These are phyloP conservation scores for Cyberlindnera euphorbiiphila DNA, from an alignment of 805 yeast species.

Conservation along the genomic window DNA sequence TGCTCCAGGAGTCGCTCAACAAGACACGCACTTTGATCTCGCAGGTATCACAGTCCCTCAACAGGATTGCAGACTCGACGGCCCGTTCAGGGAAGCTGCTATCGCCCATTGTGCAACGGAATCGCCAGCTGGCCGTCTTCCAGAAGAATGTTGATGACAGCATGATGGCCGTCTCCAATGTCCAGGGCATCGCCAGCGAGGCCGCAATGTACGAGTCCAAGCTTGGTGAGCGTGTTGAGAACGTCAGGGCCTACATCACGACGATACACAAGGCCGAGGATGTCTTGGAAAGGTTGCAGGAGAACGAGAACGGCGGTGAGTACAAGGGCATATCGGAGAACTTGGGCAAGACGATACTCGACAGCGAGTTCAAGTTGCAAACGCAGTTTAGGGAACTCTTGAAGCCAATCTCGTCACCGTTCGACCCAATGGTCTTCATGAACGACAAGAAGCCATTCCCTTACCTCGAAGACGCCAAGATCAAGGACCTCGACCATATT, in stretches of 20 bases:
- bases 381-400: conserved; percentile 45
- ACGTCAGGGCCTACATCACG: conserved; percentile 34
- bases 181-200: conserved; percentile 46
- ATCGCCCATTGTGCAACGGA: conserved; percentile 66
- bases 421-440: conserved; percentile 42
- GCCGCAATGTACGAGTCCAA: conserved; percentile 39
- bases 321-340: conserved; percentile 68
- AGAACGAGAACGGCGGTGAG: conserved; percentile 36
- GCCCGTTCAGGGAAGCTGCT: conserved; percentile 57
- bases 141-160: conserved; percentile 57
- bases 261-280: conserved; percentile 42
- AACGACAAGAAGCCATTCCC: conserved; percentile 40
- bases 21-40: conserved; percentile 54
- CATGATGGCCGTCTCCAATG: conserved; percentile 41
- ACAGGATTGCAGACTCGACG: conserved; percentile 49
- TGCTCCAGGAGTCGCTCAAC: conserved; percentile 67
- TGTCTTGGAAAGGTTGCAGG: conserved; percentile 35
- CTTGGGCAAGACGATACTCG: conserved; percentile 50
- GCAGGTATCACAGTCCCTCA: conserved; percentile 52
- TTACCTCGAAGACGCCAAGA: conserved; percentile 33
- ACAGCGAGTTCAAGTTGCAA: conserved; percentile 53
- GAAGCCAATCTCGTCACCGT: conserved; percentile 36
- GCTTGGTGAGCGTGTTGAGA: conserved; percentile 31
- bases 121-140: conserved; percentile 50
- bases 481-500: conserved; percentile 38